Conservation (phyloP, 2,329 filamentous ascomycete genomes). For the Clonostachys solani region DNA sequence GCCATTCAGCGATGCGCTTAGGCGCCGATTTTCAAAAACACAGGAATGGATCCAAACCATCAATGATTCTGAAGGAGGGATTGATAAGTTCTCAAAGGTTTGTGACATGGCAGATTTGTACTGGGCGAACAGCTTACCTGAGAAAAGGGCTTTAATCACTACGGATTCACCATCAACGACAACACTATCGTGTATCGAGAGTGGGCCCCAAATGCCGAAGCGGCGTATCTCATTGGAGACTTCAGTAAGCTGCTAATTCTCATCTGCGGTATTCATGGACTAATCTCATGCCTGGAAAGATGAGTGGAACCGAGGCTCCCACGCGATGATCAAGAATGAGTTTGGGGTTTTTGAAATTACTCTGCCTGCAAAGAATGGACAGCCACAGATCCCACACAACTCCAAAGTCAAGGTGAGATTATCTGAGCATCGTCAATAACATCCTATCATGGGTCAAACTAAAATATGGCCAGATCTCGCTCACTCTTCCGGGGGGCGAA, state of each 20-base stretch:
- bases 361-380: constrained; percentile 68
- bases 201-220: constrained; percentile 88
- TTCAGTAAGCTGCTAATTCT: constrained; percentile 64
- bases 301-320: constrained; percentile 77
- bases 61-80: constrained; percentile 76
- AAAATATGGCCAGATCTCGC: constrained; percentile 61
- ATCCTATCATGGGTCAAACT: not conserved
- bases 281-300: constrained; percentile 46
- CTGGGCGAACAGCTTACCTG: not conserved
- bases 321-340: constrained; percentile 80
- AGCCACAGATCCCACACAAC: constrained; percentile 81
- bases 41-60: constrained; percentile 85
- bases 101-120: constrained; percentile 13
- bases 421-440: not conserved
- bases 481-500: constrained; percentile 75
- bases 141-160: constrained; percentile 74
- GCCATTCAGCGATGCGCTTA: constrained; percentile 76
- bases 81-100: constrained; percentile 88
- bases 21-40: constrained; percentile 71
- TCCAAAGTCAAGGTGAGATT: constrained; percentile 84
- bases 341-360: constrained; percentile 86
- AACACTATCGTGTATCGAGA: constrained; percentile 89
- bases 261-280: not conserved
- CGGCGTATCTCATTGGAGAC: constrained; percentile 86
- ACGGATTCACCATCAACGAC: constrained; percentile 76